Evolutionary conservation across 2,329 filamentous ascomycete genomes (phyloP), one percentile per base, ranked within the genome.

Genomic region (Claviceps capensis): DNA sequence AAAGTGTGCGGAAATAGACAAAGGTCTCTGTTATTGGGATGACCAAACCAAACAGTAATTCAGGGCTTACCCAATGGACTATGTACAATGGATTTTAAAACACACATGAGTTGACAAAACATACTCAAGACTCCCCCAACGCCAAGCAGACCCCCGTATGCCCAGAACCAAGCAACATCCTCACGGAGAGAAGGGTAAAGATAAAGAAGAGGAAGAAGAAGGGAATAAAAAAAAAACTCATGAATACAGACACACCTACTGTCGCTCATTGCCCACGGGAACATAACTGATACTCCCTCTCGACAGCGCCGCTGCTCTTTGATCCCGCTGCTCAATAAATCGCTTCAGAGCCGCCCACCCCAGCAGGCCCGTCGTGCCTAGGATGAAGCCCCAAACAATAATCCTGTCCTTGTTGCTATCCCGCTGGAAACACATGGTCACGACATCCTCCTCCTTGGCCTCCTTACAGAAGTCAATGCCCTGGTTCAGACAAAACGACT

Each of bases 361-460:
- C 48, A 84, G 66, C 54, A 84, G 63, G 1, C 78, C 79, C 4
- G 73, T 60, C 0, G 78, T 82, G 50, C 75, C 77, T 9, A 80
- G 62, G 48, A 84, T 75, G 65, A 84, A 84, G 1, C 70, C 75
- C 74, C 81, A 80, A 4, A 84, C 81, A 38, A 84, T 82, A 58
- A 83, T 73, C 66, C 77, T 75, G 65, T 84, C 81, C 67, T 84
- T 84, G 64, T 75, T 75, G 63, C 77, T 81, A 64, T 84, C 81
- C 56, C 81, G 75, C 71, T 83, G 79, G 67, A 84, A 84, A 63
- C 81, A 84, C 61, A 74, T 71, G 30, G 81, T 81, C 43, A 77
- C 67, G 19, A 83, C 77, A 60, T 83, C 78, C 61, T 75, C 77
- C 58, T 83, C 78, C 57, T 75, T 73, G 50, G 78, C 79, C 57